Percentiles rank a stretch among this genome's conserved stretches.
Evolutionary conservation across 305 asterid species (phyloP).

Genomic region (Fraxinus floribunda): DNA sequence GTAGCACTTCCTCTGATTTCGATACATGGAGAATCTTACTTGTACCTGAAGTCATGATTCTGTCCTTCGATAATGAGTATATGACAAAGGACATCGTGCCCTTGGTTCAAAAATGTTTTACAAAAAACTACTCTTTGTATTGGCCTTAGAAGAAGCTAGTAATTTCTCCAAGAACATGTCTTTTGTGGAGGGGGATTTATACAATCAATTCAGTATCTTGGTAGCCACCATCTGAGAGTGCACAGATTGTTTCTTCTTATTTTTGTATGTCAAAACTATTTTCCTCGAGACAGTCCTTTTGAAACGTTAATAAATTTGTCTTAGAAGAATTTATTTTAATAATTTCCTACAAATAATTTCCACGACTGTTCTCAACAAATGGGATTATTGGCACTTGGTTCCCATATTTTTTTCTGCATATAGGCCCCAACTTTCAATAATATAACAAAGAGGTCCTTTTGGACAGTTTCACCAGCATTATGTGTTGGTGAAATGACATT

Average conservation of each 20-base stretch:
- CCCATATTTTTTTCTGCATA: not conserved
- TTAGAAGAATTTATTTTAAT: not conserved
- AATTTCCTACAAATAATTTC: not conserved
- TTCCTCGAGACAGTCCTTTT: not conserved
- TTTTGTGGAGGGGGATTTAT: not conserved
- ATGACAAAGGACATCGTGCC: not conserved
- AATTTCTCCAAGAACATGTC: constrained; percentile 1
- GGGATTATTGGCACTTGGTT: not conserved
- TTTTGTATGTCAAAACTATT: constrained; percentile 7
- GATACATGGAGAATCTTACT: not conserved
- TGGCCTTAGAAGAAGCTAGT: constrained; percentile 9
- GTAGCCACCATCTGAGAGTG: not conserved
- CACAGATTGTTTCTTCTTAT: not conserved
- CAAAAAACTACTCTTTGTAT: not conserved
- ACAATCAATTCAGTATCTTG: not conserved
- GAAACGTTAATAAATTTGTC: not conserved
- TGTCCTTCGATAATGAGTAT: not conserved
- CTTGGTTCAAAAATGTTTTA: not conserved
- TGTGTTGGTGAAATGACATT: not conserved
- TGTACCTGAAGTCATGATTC: constrained; percentile 18
- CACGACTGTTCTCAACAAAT: not conserved
- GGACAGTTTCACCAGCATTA: not conserved
- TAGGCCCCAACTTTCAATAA: not conserved
- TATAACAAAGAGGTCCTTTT: not conserved
- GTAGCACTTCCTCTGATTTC: not conserved